A percentile compares a stretch with the other conserved stretches of the same genome.
Evolutionary conservation across 495 filamentous ascomycete genomes (phyloP).

Genomic region (Tuber magnatum): DNA sequence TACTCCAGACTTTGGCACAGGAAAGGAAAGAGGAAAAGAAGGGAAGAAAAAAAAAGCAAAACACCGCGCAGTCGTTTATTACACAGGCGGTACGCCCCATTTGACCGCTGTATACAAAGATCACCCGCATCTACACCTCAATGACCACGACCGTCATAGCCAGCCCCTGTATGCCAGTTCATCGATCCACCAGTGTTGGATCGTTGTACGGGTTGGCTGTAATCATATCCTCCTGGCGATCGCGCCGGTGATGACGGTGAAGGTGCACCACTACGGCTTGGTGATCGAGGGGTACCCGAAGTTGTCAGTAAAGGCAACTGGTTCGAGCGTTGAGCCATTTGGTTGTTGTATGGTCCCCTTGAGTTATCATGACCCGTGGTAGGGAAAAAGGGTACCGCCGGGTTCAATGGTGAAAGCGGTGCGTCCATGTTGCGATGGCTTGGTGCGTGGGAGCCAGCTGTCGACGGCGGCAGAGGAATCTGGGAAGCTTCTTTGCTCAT

Average conservation of each 20-base stretch:
- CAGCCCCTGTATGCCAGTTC: conserved; percentile 37
- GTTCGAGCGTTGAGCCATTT: conserved; percentile 29
- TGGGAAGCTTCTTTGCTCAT: conserved; percentile 36
- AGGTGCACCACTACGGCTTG: conserved; percentile 30
- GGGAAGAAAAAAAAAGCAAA: conserved; percentile 17
- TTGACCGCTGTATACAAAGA: conserved; percentile 15
- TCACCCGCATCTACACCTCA: conserved; percentile 18
- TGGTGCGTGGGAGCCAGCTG: conserved; percentile 41
- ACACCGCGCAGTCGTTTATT: conserved; percentile 28
- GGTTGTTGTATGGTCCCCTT: conserved; percentile 23
- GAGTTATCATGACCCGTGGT: conserved; percentile 24
- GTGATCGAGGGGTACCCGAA: conserved; percentile 30
- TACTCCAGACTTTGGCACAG: conserved; percentile 24
- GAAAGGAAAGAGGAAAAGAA: conserved; percentile 9
- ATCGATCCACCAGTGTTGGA: conserved; percentile 30
- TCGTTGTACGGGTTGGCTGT: conserved; percentile 22
- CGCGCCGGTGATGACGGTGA: conserved; percentile 27
- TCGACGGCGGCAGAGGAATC: conserved; percentile 44
- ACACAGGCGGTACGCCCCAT: conserved; percentile 14
- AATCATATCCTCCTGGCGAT: conserved; percentile 25
- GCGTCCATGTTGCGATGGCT: conserved; percentile 28
- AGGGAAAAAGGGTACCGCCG: conserved; percentile 32
- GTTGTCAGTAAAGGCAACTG: conserved; percentile 38
- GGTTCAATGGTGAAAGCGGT: conserved; percentile 28
- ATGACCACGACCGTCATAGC: conserved; percentile 26